These are phyloP conservation scores for Fusarium begoniae DNA, from an alignment of 2,329 filamentous ascomycete species.

Conservation along the genomic window DNA sequence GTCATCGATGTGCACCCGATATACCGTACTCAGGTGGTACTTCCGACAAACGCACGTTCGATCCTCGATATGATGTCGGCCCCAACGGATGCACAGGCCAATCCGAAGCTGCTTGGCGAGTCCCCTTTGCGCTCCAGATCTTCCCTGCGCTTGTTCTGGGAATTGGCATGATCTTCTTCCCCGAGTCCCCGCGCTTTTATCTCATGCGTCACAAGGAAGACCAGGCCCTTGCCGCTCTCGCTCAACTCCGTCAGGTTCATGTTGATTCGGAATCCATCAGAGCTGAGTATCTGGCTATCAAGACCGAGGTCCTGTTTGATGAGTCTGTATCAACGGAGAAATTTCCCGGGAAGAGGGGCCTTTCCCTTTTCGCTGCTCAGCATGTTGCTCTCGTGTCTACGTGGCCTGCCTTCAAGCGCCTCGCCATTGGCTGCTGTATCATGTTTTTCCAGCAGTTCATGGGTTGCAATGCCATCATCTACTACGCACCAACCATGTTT, in stretches of 20 bases:
- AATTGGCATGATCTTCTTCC: constrained; percentile 37
- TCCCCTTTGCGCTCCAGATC: constrained; percentile 45
- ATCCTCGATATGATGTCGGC: background rate
- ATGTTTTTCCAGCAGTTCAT: constrained; percentile 64
- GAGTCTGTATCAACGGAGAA: constrained; percentile 40
- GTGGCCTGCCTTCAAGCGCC: constrained; percentile 55
- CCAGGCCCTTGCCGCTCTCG: constrained; percentile 33
- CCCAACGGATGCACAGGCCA: background rate
- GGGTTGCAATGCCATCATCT: constrained; percentile 58
- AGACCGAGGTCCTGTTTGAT: constrained; percentile 39
- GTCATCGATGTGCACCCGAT: background rate
- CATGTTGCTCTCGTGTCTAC: background rate
- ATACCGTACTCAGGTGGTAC: background rate
- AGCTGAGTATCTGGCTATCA: constrained; percentile 40
- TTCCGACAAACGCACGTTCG: background rate
- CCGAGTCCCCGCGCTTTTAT: constrained; percentile 42
- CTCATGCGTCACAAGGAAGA: constrained; percentile 39
- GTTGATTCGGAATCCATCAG: constrained; percentile 30
- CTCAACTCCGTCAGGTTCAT: constrained; percentile 35
- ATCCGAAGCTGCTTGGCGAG: constrained; percentile 38
- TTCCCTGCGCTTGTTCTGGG: constrained; percentile 39
- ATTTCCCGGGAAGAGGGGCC: constrained; percentile 43
- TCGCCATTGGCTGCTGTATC: constrained; percentile 57
- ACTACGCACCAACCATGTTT: constrained; percentile 61
- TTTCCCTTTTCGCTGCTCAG: constrained; percentile 47